These are phyloP conservation scores for Cymbopogon citratus DNA, from an alignment of 176 grass and related monocot genomes.

Conservation along the genomic window DNA sequence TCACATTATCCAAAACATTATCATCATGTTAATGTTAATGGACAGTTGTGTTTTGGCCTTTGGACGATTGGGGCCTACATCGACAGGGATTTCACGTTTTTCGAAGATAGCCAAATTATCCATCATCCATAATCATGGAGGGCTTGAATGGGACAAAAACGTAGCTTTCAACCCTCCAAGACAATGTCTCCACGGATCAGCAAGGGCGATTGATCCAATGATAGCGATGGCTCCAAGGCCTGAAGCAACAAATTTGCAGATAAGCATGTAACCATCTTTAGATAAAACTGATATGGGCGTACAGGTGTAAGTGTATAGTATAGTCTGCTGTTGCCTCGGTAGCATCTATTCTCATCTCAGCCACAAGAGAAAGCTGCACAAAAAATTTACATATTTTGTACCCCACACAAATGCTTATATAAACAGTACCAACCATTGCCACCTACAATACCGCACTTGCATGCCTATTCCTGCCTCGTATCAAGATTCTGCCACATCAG, in stretches of 20 bases:
- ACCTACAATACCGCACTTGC: constrained; percentile 5
- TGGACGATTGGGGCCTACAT: background rate
- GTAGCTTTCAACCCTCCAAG: constrained; percentile 6
- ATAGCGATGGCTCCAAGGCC: background rate
- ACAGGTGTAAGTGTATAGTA: no score
- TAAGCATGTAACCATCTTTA: background rate
- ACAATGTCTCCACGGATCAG: background rate
- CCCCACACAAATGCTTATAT: background rate
- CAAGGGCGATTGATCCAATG: background rate
- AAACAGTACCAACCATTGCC: background rate
- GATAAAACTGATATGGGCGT: background rate
- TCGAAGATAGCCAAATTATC: no score
- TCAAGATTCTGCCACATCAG: constrained; percentile 12
- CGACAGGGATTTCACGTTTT: background rate
- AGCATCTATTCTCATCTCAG: background rate
- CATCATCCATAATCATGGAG: background rate
- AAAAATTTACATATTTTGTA: background rate
- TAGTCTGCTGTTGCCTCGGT: background rate
- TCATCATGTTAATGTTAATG: background rate
- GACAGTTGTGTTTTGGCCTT: background rate
- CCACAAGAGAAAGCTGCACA: background rate
- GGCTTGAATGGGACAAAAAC: background rate
- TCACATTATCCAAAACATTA: no score
- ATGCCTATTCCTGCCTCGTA: constrained; percentile 5
- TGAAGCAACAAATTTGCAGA: background rate